Base-by-base conservation (phyloP, 2,329 filamentous ascomycete species). In the Metarhizium robertsii region DNA sequence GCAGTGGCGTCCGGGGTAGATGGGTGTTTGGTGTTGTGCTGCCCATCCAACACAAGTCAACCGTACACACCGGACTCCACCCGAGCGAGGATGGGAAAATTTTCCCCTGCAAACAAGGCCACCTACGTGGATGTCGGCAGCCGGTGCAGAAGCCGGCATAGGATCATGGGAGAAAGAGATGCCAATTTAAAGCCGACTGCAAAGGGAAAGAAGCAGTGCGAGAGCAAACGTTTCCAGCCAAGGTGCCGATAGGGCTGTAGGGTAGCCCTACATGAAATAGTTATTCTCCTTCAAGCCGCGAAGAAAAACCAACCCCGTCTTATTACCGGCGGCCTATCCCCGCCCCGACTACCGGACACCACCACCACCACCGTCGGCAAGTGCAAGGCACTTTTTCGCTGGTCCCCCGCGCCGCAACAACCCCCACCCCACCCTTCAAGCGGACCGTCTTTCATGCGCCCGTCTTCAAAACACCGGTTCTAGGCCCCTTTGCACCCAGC, bases 1-100 rank as follows among this genome's bases (percentile, higher is more conserved):
- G 53, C 45, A 16, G 53, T 54, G 53, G 53, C 53, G 53, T 54
- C 53, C 46, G 53, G 53, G 53, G 46, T 50, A 43, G 32, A 38
- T 34, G 32, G 32, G 20, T 16, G 20, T 29, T 25, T 40, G 43
- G 13, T 53, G 13, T 40, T 53, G 25, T 3, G 25, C 25, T 25
- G 25, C 3, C 25, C 25, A 25, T 25, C 25, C 25, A 25, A 25
- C 25, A 25, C 25, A 25, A 25, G 25, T 25, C 1, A 14, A 45
- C 38, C 11, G 16, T 25, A 25, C 18, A 52, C 16, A 13, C 25
- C 14, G 20, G 13, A 42, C 50, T 52, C 50, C 51, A 11, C 51
- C 40, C 18, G 3, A 46, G n/a, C 25, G 25, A 25, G 25, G 25
- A 4, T 25, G 43, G 43, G 13, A 46, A 25, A 46, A 25, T 46